These are phyloP conservation scores for Royoungia palumana DNA, from an alignment of 768 basidiomycete genomes.

Conservation along the genomic window DNA sequence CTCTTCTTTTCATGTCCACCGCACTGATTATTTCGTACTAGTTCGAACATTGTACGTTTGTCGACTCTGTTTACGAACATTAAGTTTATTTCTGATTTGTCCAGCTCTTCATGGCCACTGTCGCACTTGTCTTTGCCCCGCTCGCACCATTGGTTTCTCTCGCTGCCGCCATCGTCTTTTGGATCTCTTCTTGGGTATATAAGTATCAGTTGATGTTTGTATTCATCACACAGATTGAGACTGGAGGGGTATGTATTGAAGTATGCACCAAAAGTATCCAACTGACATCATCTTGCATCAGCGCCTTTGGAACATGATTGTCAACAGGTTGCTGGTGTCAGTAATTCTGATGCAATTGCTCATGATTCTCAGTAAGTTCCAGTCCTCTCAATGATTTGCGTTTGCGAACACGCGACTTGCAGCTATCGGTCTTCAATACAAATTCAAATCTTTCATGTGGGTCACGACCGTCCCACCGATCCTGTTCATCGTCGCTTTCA, in stretches of 20 bases:
- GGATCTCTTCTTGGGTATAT: slow-evolving; percentile 83
- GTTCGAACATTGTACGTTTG: slow-evolving; percentile 54
- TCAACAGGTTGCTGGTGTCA: slow-evolving; percentile 81
- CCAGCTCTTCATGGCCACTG: slow-evolving; percentile 86
- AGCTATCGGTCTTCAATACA: slow-evolving; percentile 85
- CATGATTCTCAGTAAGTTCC: slow-evolving; percentile 77
- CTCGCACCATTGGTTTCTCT: slow-evolving; percentile 87
- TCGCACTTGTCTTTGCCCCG: slow-evolving; percentile 91
- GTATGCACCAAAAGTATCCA: not conserved
- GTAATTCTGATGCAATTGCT: slow-evolving; percentile 84
- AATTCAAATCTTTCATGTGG: slow-evolving; percentile 75
- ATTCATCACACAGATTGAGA: slow-evolving; percentile 83
- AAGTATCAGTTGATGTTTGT: slow-evolving; percentile 99
- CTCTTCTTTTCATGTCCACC: not conserved
- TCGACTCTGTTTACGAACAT: not conserved
- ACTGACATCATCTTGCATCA: slow-evolving; percentile 28
- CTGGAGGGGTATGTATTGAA: slow-evolving; percentile 71
- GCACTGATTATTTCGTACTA: slow-evolving; percentile 18
- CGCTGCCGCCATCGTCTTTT: slow-evolving; percentile 82
- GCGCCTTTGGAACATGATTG: slow-evolving; percentile 92
- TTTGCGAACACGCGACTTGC: not conserved
- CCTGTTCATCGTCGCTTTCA: slow-evolving; percentile 75
- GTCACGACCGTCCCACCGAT: slow-evolving; percentile 83
- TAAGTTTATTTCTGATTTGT: slow-evolving; percentile 6
- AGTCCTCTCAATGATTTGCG: not conserved